These are phyloP conservation scores for Fusarium sp. DNA, from an alignment of 2,329 filamentous ascomycete genomes.

Conservation along the genomic window DNA sequence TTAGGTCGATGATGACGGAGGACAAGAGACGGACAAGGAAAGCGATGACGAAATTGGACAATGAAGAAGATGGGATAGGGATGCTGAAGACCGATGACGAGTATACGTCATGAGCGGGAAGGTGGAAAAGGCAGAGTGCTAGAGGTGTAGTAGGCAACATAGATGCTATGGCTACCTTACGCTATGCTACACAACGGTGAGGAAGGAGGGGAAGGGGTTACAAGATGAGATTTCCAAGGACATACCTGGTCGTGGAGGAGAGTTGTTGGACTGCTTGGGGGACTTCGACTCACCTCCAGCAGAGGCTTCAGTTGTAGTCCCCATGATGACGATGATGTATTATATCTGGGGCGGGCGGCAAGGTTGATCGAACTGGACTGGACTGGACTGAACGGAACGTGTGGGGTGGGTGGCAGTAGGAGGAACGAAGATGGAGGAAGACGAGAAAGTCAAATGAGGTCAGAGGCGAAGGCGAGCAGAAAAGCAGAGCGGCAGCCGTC, in stretches of 20 bases:
- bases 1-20: conserved; percentile 33
- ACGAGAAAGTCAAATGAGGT: conserved; percentile 55
- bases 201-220: conserved; percentile 18
- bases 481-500: conserved; percentile 37
- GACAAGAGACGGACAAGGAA: conserved; percentile 25
- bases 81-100: conserved; percentile 36
- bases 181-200: conserved; percentile 15
- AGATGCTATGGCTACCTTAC: conserved; percentile 4
- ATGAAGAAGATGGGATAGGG: conserved; percentile 18
- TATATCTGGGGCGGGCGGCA: conserved; percentile 50
- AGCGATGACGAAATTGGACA: conserved; percentile 35
- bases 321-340: conserved; percentile 62
- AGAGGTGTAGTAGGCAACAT: conserved; percentile 5
- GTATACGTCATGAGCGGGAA: conserved; percentile 43
- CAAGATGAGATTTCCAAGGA: conserved; percentile 17
- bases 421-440: conserved; percentile 42
- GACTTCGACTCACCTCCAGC: conserved; percentile 60
- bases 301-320: conserved; percentile 55
- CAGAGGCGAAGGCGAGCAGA: conserved; percentile 50
- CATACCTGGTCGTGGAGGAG: conserved; percentile 59
- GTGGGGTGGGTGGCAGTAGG: conserved; percentile 46
- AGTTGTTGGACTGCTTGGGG: conserved; percentile 58
- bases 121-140: background rate
- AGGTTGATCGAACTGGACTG: conserved; percentile 39
- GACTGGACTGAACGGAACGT: conserved; percentile 35